These are phyloP conservation scores for Protomyces inouyei DNA, from an alignment of 1,139 yeast genomes.

Conservation along the genomic window DNA sequence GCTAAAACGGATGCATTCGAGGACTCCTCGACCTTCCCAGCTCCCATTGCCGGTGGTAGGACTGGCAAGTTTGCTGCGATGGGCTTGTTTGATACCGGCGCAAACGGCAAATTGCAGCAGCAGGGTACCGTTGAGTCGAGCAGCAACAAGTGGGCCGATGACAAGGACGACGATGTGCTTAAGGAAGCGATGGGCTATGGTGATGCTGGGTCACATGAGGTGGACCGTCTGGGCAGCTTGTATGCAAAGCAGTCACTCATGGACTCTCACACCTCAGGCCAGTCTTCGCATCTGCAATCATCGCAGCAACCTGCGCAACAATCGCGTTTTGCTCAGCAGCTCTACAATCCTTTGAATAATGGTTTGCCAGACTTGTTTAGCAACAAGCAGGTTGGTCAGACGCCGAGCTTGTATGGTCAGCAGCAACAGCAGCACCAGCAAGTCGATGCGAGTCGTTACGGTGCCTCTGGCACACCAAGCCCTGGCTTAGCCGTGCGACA, in stretches of 20 bases:
- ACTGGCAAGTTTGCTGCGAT: slow-evolving; percentile 10
- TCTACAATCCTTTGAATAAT: slow-evolving; percentile 13
- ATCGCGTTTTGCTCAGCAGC: slow-evolving; percentile 15
- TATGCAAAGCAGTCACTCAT: slow-evolving; percentile 13
- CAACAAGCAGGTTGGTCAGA: neutral
- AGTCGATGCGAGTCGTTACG: slow-evolving; percentile 11
- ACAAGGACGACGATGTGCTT: slow-evolving; percentile 24
- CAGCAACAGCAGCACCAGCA: neutral
- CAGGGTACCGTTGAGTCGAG: neutral
- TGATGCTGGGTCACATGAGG: slow-evolving; percentile 10
- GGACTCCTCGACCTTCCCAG: neutral
- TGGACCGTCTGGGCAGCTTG: slow-evolving; percentile 9
- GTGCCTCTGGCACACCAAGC: slow-evolving; percentile 7
- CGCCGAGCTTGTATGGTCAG: neutral
- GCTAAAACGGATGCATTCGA: neutral
- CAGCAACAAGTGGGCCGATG: slow-evolving; percentile 12
- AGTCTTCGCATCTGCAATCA: neutral
- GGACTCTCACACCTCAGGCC: neutral
- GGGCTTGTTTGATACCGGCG: slow-evolving; percentile 24
- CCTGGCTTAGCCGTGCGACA: slow-evolving; percentile 20
- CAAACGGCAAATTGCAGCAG: neutral
- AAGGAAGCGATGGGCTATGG: slow-evolving; percentile 20
- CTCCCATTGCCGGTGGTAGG: neutral
- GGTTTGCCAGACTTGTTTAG: slow-evolving; percentile 20
- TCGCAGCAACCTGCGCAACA: neutral